These are phyloP conservation scores for Climacium dendroides DNA, from an alignment of 225 moss, liverwort and hornwort genomes.

Conservation along the genomic window DNA sequence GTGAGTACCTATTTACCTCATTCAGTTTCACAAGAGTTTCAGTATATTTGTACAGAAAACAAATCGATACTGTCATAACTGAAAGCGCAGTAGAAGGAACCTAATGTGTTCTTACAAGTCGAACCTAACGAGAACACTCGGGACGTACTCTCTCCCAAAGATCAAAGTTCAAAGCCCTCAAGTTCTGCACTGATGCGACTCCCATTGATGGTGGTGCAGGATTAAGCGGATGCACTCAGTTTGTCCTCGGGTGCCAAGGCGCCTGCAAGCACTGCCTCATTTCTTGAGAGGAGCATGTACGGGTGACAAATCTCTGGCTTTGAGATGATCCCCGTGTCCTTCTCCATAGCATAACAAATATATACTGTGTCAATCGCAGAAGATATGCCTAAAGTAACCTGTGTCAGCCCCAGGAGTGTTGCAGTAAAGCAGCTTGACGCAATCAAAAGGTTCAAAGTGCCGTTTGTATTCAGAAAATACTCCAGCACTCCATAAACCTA, in stretches of 20 bases:
- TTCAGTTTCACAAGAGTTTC: not conserved
- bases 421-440: not conserved
- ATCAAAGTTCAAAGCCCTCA: not conserved
- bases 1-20: not conserved
- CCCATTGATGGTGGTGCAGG: not conserved
- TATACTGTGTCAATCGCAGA: not conserved
- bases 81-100: not conserved
- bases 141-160: no score
- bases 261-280: not conserved
- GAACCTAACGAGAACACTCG: not conserved
- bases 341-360: not conserved
- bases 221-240: not conserved
- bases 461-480: not conserved
- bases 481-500: not conserved
- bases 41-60: not conserved
- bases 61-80: not conserved
- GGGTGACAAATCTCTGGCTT: not conserved
- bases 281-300: not conserved
- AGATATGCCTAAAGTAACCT: not conserved
- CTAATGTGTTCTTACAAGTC: not conserved
- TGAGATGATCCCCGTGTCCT: not conserved
- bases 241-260: not conserved
- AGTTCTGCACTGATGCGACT: not conserved
- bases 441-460: rapidly evolving
- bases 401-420: not conserved